These are phyloP conservation scores for Diaporthe australafricana DNA, from an alignment of 2,329 filamentous ascomycete species.

Conservation along the genomic window DNA sequence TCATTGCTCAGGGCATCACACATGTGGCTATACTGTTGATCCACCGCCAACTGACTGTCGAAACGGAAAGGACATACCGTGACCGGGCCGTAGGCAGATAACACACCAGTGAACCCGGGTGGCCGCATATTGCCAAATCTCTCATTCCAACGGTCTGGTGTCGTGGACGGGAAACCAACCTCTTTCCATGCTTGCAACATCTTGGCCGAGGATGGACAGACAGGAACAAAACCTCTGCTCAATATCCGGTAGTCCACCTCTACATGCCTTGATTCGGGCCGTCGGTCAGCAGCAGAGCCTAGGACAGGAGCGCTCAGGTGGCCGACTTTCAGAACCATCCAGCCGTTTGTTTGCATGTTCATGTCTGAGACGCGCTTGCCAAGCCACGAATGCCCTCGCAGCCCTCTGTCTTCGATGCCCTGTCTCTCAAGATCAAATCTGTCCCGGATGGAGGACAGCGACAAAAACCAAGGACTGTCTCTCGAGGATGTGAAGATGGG, in stretches of 20 bases:
- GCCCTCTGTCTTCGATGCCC: conserved; percentile 1
- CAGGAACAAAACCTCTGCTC: not conserved
- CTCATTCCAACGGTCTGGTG: no score
- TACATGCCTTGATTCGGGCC: not conserved
- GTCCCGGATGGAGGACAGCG: not conserved
- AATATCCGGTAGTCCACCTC: not conserved
- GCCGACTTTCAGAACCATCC: not conserved
- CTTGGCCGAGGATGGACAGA: not conserved
- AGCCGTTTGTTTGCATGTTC: not conserved
- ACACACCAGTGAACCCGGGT: not conserved
- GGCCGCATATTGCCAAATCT: not conserved
- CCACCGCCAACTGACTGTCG: no score
- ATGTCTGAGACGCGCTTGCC: conserved; percentile 14
- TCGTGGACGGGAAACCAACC: not conserved
- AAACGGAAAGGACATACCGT: not conserved
- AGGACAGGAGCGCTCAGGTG: not conserved
- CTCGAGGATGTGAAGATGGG: not conserved
- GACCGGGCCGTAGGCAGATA: no score
- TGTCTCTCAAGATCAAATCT: not conserved
- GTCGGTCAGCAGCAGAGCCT: not conserved
- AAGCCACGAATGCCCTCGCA: not conserved
- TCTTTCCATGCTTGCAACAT: not conserved
- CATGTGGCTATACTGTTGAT: not conserved
- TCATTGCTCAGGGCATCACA: not conserved
- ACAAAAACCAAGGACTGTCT: not conserved